A percentile compares a stretch with the other conserved stretches of the same genome.
phyloP scores from a whole-genome alignment of 257 asterid genomes.

The Echites panduratus region DNA sequence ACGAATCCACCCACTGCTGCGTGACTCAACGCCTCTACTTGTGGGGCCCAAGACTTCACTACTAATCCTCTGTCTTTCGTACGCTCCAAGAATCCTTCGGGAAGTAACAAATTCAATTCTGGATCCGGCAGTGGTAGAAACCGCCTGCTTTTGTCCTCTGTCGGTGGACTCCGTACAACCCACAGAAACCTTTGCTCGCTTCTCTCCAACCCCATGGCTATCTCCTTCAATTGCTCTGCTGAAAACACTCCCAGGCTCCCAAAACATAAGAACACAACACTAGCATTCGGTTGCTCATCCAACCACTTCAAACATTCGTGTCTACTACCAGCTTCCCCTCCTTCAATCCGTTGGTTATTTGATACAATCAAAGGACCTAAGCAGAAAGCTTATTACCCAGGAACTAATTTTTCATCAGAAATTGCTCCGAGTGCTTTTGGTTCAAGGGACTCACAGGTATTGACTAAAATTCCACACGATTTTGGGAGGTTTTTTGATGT shows the following conservation, averaged over 20 bases:
- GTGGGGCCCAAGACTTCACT: conserved; percentile 60
- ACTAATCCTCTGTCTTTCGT: conserved; percentile 40
- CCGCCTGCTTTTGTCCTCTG: conserved; percentile 22
- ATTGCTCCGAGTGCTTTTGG: conserved; percentile 23
- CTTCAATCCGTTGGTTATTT: background rate
- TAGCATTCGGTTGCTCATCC: conserved; percentile 41
- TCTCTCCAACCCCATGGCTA: conserved; percentile 44
- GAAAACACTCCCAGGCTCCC: conserved; percentile 50
- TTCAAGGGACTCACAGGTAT: conserved; percentile 46
- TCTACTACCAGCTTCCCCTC: conserved; percentile 10
- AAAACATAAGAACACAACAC: conserved; percentile 54
- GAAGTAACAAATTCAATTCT: conserved; percentile 36
- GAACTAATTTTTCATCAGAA: conserved; percentile 35
- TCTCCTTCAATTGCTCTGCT: conserved; percentile 35
- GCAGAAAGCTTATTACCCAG: conserved; percentile 31
- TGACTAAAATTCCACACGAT: conserved; percentile 37
- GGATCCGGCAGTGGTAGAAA: conserved; percentile 30
- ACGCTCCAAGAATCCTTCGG: conserved; percentile 44
- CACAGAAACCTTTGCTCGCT: conserved; percentile 45
- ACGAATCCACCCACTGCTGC: conserved; percentile 54
- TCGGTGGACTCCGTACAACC: conserved; percentile 50
- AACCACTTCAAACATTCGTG: conserved; percentile 53
- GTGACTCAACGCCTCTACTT: conserved; percentile 46
- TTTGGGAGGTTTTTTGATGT: background rate
- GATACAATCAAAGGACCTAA: conserved; percentile 49